Conservation (phyloP, 164 flowering plant species). For the Vitis amurensis region DNA sequence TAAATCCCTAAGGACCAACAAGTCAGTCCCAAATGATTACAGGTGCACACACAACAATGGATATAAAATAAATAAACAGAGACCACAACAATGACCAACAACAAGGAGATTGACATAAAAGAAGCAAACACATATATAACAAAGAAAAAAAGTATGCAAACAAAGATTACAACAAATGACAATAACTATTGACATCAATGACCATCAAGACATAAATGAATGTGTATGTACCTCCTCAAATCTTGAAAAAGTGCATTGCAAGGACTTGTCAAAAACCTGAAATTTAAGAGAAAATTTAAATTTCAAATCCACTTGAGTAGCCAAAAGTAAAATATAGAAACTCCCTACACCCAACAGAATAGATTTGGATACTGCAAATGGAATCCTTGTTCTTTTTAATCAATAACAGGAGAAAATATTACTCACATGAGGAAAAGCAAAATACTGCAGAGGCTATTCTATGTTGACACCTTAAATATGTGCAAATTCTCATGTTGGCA, state of each 20-base stretch:
- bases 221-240: slow-evolving; percentile 61
- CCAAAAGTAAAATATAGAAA: background rate
- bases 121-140: background rate
- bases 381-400: background rate
- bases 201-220: background rate
- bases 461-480: no score
- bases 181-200: background rate
- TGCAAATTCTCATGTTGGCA: no score
- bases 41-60: background rate
- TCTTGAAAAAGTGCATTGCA: slow-evolving; percentile 69
- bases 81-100: no score
- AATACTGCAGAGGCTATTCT: no score
- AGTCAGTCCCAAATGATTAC: no score
- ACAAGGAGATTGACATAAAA: no score
- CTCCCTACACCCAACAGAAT: background rate
- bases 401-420: background rate
- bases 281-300: slow-evolving; percentile 16
- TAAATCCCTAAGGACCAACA: no score
- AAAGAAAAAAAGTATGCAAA: background rate
- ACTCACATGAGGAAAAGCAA: no score
- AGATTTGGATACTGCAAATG: no score
- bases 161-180: background rate
- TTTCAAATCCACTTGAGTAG: background rate
- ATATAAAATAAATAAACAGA: background rate
- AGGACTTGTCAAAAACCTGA: slow-evolving; percentile 84